These are phyloP conservation scores for Thamnidium elegans DNA, from an alignment of 192 early-diverging fungal species.

Conservation along the genomic window DNA sequence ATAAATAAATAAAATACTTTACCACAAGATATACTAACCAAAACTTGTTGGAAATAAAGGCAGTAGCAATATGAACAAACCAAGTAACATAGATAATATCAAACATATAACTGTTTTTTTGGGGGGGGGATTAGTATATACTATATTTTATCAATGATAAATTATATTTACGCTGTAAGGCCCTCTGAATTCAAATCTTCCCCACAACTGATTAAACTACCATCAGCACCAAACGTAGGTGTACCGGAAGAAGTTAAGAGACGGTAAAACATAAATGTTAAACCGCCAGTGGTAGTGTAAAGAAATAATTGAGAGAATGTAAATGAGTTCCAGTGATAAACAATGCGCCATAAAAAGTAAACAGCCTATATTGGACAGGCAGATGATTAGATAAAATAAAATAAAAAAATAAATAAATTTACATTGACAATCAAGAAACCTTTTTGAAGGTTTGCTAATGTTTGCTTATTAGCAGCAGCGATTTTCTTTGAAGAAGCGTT, in stretches of 20 bases:
- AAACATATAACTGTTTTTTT: constrained; percentile 67
- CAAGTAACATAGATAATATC: constrained; percentile 84
- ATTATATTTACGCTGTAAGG: constrained; percentile 44
- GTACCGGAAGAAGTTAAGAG: constrained; percentile 43
- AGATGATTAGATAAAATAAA: background rate
- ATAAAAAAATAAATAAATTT: constrained; percentile 13
- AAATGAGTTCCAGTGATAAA: constrained; percentile 52
- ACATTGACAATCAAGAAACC: constrained; percentile 52
- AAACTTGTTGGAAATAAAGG: constrained; percentile 53
- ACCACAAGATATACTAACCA: constrained; percentile 52
- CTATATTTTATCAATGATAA: background rate
- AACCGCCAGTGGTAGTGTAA: constrained; percentile 42
- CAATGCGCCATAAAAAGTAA: constrained; percentile 53
- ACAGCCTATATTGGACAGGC: constrained; percentile 34
- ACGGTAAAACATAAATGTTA: constrained; percentile 49
- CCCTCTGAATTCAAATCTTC: constrained; percentile 56
- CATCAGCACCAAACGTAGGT: constrained; percentile 44
- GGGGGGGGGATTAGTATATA: background rate
- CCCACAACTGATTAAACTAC: constrained; percentile 40
- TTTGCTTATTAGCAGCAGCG: constrained; percentile 51
- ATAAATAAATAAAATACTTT: constrained; percentile 13
- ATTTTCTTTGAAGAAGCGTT: constrained; percentile 66
- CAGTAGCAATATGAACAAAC: constrained; percentile 67
- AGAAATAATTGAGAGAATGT: constrained; percentile 39
- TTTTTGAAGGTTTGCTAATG: constrained; percentile 48